Conservation (phyloP, 108 stramenopile genomes). For the Nannochloropsis oceanica region DNA sequence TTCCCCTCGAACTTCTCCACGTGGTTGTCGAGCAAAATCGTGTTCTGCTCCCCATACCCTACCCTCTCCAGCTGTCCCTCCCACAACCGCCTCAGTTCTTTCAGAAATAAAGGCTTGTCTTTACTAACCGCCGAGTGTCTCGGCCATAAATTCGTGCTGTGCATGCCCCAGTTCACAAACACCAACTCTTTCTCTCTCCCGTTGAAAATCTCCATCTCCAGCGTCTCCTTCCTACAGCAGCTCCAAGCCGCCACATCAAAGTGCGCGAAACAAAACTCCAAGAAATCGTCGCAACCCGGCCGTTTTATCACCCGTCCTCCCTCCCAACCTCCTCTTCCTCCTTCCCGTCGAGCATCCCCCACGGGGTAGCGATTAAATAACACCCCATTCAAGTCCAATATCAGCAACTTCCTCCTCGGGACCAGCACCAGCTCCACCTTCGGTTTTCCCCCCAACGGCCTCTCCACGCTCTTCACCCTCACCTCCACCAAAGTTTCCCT, state of each 20-base stretch:
- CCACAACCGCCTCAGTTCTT: slow-evolving; percentile 5
- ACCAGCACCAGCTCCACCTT: background rate
- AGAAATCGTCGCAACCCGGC: background rate
- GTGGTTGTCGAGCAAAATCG: slow-evolving; percentile 17
- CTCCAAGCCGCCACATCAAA: slow-evolving; percentile 13
- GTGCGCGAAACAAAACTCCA: slow-evolving; percentile 8
- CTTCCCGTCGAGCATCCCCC: background rate
- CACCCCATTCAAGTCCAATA: slow-evolving; percentile 20
- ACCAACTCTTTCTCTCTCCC: background rate
- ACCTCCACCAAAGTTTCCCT: no score
- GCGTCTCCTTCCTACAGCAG: slow-evolving; percentile 1
- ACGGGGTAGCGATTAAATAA: background rate
- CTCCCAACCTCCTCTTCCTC: background rate
- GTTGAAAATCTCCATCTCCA: slow-evolving; percentile 10
- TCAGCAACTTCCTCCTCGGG: background rate
- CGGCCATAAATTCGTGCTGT: slow-evolving; percentile 9
- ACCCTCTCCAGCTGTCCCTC: background rate
- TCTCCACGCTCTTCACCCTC: background rate
- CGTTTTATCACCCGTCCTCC: background rate
- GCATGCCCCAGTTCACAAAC: background rate
- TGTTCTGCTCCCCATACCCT: background rate
- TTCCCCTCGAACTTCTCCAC: slow-evolving; percentile 25
- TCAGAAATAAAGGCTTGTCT: slow-evolving; percentile 19
- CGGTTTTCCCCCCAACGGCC: background rate
- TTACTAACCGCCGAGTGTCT: background rate